phyloP scores from a whole-genome alignment of 345 rosid genomes.

The Arabis alpina region DNA sequence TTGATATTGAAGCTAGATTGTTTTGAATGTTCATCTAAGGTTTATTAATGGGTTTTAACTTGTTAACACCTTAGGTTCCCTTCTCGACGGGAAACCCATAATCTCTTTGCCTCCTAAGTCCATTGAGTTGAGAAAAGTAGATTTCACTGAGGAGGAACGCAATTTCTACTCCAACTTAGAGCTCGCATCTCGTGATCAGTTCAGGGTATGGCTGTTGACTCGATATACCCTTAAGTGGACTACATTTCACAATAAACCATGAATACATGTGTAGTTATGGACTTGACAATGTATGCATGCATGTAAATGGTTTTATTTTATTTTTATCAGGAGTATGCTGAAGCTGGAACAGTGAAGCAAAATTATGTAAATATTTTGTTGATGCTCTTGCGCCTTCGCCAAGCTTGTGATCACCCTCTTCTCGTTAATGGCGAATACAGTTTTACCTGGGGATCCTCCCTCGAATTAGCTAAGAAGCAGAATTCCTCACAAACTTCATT shows the following conservation, averaged over 20 bases:
- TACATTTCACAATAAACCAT: not conserved
- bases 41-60: conserved; percentile 30
- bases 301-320: conserved; percentile 7
- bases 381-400: conserved; percentile 98
- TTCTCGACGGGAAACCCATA: conserved; percentile 90
- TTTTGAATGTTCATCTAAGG: conserved; percentile 26
- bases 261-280: not conserved
- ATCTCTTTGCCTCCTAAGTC: conserved; percentile 79
- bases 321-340: conserved; percentile 82
- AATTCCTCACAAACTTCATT: conserved; percentile 72
- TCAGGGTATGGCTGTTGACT: conserved; percentile 57
- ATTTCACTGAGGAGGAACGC: conserved; percentile 82
- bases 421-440: conserved; percentile 80
- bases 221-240: not conserved
- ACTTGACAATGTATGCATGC: not conserved
- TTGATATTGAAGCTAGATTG: conserved; percentile 11
- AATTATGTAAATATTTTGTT: conserved; percentile 92
- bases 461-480: conserved; percentile 65
- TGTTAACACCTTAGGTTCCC: conserved; percentile 54
- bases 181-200: conserved; percentile 84
- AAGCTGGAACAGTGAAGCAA: conserved; percentile 98
- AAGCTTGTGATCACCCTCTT: conserved; percentile 98
- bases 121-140: conserved; percentile 78
- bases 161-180: conserved; percentile 83
- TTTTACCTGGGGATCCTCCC: conserved; percentile 60